A percentile compares a stretch with the other conserved stretches of the same genome.
phyloP scores from a whole-genome alignment of 345 rosid genomes.

The Raphanus sativus region DNA sequence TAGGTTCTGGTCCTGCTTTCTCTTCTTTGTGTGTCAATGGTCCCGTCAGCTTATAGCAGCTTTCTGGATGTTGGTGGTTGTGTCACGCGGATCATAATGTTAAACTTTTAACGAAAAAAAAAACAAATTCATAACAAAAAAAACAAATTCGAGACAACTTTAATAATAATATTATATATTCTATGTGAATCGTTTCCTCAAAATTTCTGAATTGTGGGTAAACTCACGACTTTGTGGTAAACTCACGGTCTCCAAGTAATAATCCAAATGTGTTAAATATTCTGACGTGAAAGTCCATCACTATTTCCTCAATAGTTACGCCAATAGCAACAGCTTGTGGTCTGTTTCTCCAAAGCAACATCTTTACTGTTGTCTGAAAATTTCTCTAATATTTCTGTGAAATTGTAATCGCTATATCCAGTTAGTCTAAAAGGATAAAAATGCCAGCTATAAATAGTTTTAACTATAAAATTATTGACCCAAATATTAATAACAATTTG shows the following conservation, averaged over 20 bases:
- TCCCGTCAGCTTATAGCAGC: neutral
- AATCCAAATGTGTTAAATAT: neutral
- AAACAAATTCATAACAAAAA: neutral
- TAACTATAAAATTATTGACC: no score
- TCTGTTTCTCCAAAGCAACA: neutral
- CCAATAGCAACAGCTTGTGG: neutral
- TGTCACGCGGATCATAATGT: neutral
- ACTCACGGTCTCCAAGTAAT: conserved; percentile 3
- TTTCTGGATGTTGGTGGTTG: neutral
- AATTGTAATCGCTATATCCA: neutral
- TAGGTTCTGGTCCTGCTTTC: conserved; percentile 19
- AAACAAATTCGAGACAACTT: no score
- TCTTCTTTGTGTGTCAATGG: neutral
- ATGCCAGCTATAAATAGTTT: neutral
- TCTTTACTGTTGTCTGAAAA: neutral
- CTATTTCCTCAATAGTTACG: conserved; percentile 8
- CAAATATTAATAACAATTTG: neutral
- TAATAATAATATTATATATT: neutral
- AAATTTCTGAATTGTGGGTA: conserved; percentile 7
- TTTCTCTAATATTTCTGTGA: neutral
- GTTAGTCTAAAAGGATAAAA: neutral
- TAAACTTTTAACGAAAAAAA: neutral
- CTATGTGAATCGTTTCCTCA: neutral
- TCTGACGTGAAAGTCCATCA: conserved; percentile 6
- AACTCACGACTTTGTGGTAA: conserved; percentile 2